phyloP scores from a whole-genome alignment of 768 basidiomycete species.

The Galerina sulciceps region DNA sequence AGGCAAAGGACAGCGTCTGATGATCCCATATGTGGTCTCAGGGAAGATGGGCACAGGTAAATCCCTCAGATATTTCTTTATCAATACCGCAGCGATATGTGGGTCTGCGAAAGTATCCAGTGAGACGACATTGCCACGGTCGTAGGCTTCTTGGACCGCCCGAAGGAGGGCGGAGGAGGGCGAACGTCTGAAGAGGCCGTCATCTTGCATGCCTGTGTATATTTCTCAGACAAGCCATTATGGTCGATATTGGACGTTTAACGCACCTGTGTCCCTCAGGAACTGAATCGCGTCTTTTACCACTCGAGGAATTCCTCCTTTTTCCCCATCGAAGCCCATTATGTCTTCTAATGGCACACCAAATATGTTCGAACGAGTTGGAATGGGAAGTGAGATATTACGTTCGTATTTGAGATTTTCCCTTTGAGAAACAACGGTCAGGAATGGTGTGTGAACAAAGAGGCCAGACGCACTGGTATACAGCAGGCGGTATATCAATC shows the following conservation, averaged over 20 bases:
- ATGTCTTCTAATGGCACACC: conserved; percentile 82
- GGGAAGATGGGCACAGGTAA: conserved; percentile 81
- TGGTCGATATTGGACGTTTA: conserved; percentile 13
- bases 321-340: conserved; percentile 86
- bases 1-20: conserved; percentile 69
- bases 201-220: conserved; percentile 60
- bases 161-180: conserved; percentile 70
- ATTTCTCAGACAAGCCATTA: not conserved
- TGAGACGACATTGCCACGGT: conserved; percentile 77
- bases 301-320: conserved; percentile 80
- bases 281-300: conserved; percentile 77
- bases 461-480: conserved; percentile 67
- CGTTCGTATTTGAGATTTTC: conserved; percentile 80
- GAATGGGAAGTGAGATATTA: conserved; percentile 68
- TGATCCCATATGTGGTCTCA: conserved; percentile 64
- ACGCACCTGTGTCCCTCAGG: conserved; percentile 60
- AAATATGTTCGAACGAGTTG: conserved; percentile 67
- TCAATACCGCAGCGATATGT: conserved; percentile 79
- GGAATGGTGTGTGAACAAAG: not conserved
- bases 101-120: conserved; percentile 78
- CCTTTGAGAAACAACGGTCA: conserved; percentile 37
- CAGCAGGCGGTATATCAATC: conserved; percentile 82
- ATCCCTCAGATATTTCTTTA: conserved; percentile 87
- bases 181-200: conserved; percentile 85
- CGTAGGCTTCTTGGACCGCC: conserved; percentile 83